Conservation (phyloP, 1,284 basidiomycete genomes). For the Apiotrichum sp. region DNA sequence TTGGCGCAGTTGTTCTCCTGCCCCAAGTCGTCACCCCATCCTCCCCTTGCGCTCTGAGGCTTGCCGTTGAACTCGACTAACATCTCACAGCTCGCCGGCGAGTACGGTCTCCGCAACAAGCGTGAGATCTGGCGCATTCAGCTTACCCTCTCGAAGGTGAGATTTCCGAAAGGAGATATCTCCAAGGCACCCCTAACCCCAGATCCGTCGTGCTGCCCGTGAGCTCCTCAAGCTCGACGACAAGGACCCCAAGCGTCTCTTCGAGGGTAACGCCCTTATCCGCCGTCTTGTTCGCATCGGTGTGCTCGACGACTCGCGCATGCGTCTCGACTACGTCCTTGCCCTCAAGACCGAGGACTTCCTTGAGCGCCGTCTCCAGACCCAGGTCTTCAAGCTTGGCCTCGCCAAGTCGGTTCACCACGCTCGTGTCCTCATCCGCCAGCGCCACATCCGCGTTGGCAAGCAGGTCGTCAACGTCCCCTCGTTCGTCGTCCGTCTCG, state of each 20-base stretch:
- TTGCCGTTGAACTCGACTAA: conserved; percentile 1
- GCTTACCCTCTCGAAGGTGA: conserved; percentile 84
- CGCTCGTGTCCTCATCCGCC: conserved; percentile 94
- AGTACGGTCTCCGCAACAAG: conserved; percentile 99
- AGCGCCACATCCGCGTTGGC: conserved; percentile 78
- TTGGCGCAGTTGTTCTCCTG: no score
- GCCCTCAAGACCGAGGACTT: conserved; percentile 99
- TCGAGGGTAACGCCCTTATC: conserved; percentile 97
- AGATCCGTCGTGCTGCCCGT: conserved; percentile 98
- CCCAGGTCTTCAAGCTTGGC: conserved; percentile 95
- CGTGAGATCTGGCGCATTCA: conserved; percentile 99
- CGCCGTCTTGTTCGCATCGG: conserved; percentile 98
- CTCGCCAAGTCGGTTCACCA: conserved; percentile 99
- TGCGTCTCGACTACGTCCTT: conserved; percentile 99
- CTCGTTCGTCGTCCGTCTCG: conserved; percentile 95
- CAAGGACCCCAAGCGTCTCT: conserved; percentile 99
- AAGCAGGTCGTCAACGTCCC: conserved; percentile 99
- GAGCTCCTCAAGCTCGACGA: conserved; percentile 99
- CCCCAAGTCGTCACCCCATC: no score
- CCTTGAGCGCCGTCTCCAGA: conserved; percentile 98
- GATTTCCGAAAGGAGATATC: conserved; percentile 11
- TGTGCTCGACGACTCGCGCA: conserved; percentile 97
- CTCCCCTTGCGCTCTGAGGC: no score
- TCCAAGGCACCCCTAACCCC: conserved; percentile 2
- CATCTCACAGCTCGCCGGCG: conserved; percentile 76